Percentiles rank a stretch among this genome's conserved stretches.
Conservation (phyloP, 805 yeast genomes). For the Starmera amethionina region DNA sequence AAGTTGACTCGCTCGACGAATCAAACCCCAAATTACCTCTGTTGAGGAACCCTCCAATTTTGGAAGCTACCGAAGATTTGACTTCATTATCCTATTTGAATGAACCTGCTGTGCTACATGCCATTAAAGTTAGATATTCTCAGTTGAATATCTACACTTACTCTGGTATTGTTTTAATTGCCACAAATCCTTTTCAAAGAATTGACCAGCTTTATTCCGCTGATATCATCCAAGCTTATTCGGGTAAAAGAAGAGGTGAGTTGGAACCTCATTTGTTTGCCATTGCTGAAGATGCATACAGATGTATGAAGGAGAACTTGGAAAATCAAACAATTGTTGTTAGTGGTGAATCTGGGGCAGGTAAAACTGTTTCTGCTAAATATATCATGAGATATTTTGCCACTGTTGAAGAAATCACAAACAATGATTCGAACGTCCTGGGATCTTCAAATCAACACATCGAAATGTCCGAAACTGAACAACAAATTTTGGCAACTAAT, state of each 20-base stretch:
- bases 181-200: constrained; percentile 90
- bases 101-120: constrained; percentile 94
- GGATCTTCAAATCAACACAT: constrained; percentile 30
- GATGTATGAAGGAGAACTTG: constrained; percentile 82
- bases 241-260: constrained; percentile 89
- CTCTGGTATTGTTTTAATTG: constrained; percentile 93
- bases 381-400: constrained; percentile 97
- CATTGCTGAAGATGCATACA: constrained; percentile 94
- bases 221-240: constrained; percentile 89
- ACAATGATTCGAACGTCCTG: constrained; percentile 20
- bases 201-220: constrained; percentile 86
- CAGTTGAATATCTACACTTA: constrained; percentile 91
- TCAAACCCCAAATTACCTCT: constrained; percentile 49
- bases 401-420: constrained; percentile 57
- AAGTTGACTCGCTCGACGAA: constrained; percentile 27
- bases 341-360: constrained; percentile 98
- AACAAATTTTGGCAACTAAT: constrained; percentile 90
- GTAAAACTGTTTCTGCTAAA: constrained; percentile 95
- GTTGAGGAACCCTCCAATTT: constrained; percentile 81
- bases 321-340: constrained; percentile 93
- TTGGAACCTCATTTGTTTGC: constrained; percentile 96
- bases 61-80: constrained; percentile 91
- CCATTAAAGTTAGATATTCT: constrained; percentile 80
- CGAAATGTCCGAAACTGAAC: constrained; percentile 86
- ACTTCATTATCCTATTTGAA: constrained; percentile 86